phyloP scores from a whole-genome alignment of 2,329 filamentous ascomycete genomes.

The Fusarium robinianum region DNA sequence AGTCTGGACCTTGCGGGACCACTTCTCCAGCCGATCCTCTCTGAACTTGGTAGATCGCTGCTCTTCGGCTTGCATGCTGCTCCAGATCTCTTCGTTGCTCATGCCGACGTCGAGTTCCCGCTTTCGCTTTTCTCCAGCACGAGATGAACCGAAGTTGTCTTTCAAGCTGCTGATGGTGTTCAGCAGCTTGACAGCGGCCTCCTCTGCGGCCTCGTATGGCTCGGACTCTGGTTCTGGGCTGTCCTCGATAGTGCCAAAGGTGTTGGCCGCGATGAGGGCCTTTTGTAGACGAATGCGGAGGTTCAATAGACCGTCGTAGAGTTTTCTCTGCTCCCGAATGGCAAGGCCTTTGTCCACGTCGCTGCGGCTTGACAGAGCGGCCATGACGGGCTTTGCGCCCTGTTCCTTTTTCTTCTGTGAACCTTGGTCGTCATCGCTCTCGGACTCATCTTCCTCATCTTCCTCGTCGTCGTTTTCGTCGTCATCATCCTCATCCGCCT shows the following conservation, averaged over 20 bases:
- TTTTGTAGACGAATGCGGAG: slow-evolving; percentile 93
- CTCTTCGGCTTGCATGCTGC: slow-evolving; percentile 70
- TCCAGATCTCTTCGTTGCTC: slow-evolving; percentile 71
- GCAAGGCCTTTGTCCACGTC: slow-evolving; percentile 86
- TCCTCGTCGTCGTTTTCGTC: slow-evolving; percentile 43
- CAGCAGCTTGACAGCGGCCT: slow-evolving; percentile 83
- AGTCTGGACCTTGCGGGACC: slow-evolving; percentile 71
- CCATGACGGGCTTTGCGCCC: slow-evolving; percentile 42
- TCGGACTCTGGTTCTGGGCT: slow-evolving; percentile 47
- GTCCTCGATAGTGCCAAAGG: slow-evolving; percentile 58
- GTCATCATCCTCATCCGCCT: slow-evolving; percentile 43
- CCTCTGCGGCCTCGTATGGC: slow-evolving; percentile 77
- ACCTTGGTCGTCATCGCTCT: slow-evolving; percentile 44
- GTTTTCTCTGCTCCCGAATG: slow-evolving; percentile 81
- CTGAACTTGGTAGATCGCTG: slow-evolving; percentile 62
- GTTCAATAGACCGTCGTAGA: slow-evolving; percentile 88
- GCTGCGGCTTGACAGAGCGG: slow-evolving; percentile 38
- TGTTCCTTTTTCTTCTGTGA: slow-evolving; percentile 30
- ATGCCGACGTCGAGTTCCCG: slow-evolving; percentile 57
- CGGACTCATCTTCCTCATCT: slow-evolving; percentile 45
- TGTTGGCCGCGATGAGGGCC: slow-evolving; percentile 80
- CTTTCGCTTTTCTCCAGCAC: slow-evolving; percentile 66
- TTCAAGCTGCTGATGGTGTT: slow-evolving; percentile 76
- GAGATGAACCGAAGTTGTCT: slow-evolving; percentile 58
- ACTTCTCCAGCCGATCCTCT: slow-evolving; percentile 80